These are phyloP conservation scores for Carnegiea gigantea DNA, from an alignment of 179 eudicot genomes.

Conservation along the genomic window DNA sequence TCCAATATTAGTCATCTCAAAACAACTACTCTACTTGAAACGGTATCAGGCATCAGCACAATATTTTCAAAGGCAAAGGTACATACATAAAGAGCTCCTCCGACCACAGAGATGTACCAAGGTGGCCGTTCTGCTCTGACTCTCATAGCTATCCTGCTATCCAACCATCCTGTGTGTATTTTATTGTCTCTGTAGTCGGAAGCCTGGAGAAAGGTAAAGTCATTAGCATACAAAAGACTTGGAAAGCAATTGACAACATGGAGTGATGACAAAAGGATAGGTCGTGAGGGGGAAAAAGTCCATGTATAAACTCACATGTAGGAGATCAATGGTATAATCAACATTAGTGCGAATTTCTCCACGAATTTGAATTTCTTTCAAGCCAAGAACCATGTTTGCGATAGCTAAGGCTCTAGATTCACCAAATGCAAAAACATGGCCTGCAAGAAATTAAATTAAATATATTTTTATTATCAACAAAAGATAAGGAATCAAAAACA, in stretches of 20 bases:
- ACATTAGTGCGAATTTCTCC: conserved; percentile 99
- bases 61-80: neutral
- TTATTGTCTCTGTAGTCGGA: conserved; percentile 89
- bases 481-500: neutral
- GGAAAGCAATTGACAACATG: neutral
- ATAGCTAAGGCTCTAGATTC: conserved; percentile 95
- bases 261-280: neutral
- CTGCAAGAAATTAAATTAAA: conserved; percentile 36
- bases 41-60: neutral
- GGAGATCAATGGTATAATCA: conserved; percentile 90
- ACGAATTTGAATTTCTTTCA: conserved; percentile 97
- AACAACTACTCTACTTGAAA: conserved; percentile 2
- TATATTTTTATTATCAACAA: neutral
- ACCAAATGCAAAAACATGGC: conserved; percentile 99
- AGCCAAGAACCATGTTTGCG: conserved; percentile 98
- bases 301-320: conserved; percentile 61
- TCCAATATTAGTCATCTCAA: neutral
- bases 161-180: conserved; percentile 99
- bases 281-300: neutral
- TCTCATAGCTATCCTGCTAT: conserved; percentile 99
- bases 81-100: conserved; percentile 98
- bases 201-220: conserved; percentile 51
- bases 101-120: conserved; percentile 99
- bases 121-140: conserved; percentile 99
- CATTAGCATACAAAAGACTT: conserved; percentile 5